Evolutionary conservation across 768 basidiomycete species (phyloP).

Genomic region (Boletus sp.): DNA sequence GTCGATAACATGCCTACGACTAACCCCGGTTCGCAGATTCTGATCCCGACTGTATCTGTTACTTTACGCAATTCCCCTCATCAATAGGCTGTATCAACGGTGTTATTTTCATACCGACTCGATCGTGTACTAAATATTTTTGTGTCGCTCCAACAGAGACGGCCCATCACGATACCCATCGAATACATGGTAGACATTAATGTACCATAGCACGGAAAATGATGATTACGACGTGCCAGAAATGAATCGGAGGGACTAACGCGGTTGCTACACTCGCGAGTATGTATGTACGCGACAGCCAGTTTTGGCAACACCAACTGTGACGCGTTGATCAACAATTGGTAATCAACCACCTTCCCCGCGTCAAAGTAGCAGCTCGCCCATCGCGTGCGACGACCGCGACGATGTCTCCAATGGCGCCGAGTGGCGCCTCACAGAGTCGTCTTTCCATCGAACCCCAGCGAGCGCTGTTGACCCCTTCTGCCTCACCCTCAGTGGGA

Average conservation of each 20-base stretch:
- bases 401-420: conserved; percentile 10
- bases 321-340: background rate
- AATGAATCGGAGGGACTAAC: background rate
- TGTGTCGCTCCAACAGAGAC: background rate
- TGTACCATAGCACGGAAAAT: conserved; percentile 19
- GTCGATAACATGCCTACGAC: background rate
- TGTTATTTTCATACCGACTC: conserved; percentile 3
- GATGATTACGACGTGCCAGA: background rate
- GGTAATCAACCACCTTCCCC: conserved; percentile 3
- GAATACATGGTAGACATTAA: conserved; percentile 1
- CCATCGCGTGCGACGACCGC: conserved; percentile 8
- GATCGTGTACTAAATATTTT: conserved; percentile 11
- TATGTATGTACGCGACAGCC: background rate
- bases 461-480: conserved; percentile 23
- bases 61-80: background rate
- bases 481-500: conserved; percentile 27
- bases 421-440: background rate
- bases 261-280: background rate
- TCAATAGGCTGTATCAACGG: conserved; percentile 9
- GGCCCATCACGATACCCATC: conserved; percentile 13
- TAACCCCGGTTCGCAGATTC: conserved; percentile 5
- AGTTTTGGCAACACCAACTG: conserved; percentile 11
- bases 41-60: conserved; percentile 5
- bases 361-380: conserved; percentile 1
- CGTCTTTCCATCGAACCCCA: conserved; percentile 14